Conservation (phyloP, 2,329 filamentous ascomycete genomes). For the Aspergillus sp. region DNA sequence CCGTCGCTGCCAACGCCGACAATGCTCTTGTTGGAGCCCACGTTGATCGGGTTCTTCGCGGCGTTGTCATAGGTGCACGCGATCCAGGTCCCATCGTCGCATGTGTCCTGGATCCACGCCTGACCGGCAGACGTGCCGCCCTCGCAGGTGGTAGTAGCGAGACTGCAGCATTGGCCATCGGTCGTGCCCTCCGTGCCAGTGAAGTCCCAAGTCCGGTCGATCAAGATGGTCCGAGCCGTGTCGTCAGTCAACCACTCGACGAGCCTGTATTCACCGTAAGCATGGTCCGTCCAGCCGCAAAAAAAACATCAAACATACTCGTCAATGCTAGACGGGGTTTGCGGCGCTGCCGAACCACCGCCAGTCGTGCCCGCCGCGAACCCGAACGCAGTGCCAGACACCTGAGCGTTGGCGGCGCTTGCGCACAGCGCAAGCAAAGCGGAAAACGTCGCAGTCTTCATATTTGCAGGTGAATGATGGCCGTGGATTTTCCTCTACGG, state of each 20-base stretch:
- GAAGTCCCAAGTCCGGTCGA: constrained; percentile 17
- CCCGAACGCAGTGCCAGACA: constrained; percentile 11
- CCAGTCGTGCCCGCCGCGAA: constrained; percentile 17
- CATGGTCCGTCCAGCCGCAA: neutral
- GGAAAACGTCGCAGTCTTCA: constrained; percentile 5
- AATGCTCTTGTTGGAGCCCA: constrained; percentile 59
- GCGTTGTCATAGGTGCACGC: constrained; percentile 52
- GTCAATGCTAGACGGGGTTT: constrained; percentile 10
- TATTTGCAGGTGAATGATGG: neutral
- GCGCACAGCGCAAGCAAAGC: constrained; percentile 2
- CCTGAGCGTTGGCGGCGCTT: constrained; percentile 8
- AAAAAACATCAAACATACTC: constrained; percentile 5
- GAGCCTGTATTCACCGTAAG: neutral
- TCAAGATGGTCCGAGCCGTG: constrained; percentile 5
- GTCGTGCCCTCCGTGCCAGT: constrained; percentile 34
- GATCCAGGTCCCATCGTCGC: constrained; percentile 29
- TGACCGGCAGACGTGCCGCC: constrained; percentile 12
- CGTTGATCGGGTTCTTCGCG: constrained; percentile 49
- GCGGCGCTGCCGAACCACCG: constrained; percentile 10
- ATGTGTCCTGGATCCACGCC: constrained; percentile 11
- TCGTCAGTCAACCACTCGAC: constrained; percentile 6
- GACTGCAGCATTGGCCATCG: constrained; percentile 35
- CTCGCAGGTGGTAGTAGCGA: constrained; percentile 9
- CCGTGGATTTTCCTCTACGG: neutral
- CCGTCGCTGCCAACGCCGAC: constrained; percentile 54